Percentiles rank a stretch among this genome's conserved stretches.
Evolutionary conservation across 2,329 filamentous ascomycete genomes (phyloP).

Genomic region (Talaromyces sp.): DNA sequence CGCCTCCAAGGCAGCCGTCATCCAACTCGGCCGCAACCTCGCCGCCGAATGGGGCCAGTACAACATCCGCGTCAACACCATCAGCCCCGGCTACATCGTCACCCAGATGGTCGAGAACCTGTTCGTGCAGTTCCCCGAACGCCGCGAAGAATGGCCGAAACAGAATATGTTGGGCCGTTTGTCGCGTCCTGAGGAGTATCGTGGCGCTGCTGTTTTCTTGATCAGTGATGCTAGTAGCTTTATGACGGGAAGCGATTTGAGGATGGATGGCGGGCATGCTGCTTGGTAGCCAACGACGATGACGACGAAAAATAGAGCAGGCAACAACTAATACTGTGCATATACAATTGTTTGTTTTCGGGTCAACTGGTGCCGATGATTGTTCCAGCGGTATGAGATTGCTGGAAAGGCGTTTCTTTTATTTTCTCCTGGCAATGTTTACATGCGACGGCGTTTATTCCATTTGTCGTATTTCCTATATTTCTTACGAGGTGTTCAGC

Average conservation of each 20-base stretch:
- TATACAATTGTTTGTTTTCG: neutral
- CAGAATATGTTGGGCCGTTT: constrained; percentile 81
- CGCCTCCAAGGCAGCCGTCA: constrained; percentile 49
- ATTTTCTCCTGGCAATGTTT: neutral
- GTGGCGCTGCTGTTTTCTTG: constrained; percentile 53
- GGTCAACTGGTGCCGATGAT: neutral
- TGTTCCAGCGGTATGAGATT: neutral
- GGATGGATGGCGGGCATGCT: constrained; percentile 56
- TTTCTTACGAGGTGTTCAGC: no score
- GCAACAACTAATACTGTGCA: neutral
- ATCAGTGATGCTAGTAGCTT: constrained; percentile 53
- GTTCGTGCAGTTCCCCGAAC: constrained; percentile 65
- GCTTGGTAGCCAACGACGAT: constrained; percentile 47
- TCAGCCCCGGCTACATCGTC: constrained; percentile 50
- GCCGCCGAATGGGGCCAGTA: constrained; percentile 51
- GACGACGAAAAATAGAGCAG: neutral
- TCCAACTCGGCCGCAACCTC: constrained; percentile 49
- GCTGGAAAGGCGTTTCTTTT: neutral
- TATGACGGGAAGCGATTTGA: constrained; percentile 56
- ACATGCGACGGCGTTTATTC: neutral
- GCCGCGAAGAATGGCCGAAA: constrained; percentile 77
- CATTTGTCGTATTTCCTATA: no score
- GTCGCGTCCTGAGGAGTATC: constrained; percentile 67
- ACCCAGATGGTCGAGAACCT: constrained; percentile 48
- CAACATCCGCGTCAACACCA: constrained; percentile 51